phyloP scores from a whole-genome alignment of 805 yeast genomes.

The Kuraishia ogatae region DNA sequence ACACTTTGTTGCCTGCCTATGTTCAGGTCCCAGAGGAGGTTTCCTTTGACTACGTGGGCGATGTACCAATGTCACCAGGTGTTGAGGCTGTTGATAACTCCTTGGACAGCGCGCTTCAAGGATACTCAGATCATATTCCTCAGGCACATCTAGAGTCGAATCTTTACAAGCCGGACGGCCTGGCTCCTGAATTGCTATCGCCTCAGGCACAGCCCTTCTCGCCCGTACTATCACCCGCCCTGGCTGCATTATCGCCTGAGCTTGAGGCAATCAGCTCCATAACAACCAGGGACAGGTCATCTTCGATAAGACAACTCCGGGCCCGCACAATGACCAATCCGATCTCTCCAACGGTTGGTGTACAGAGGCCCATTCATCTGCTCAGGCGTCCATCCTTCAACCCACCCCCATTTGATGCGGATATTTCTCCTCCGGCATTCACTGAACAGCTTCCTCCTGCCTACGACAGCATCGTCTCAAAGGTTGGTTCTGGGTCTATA shows the following conservation, averaged over 20 bases:
- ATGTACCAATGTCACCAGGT: conserved; percentile 40
- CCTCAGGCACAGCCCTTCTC: conserved; percentile 62
- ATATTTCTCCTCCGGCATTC: conserved; percentile 27
- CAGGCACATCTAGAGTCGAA: conserved; percentile 29
- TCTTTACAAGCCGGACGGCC: conserved; percentile 43
- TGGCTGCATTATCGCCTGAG: conserved; percentile 20
- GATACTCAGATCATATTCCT: conserved; percentile 5
- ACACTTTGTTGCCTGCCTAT: conserved; percentile 70
- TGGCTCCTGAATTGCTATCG: conserved; percentile 39
- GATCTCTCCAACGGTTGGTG: conserved; percentile 24
- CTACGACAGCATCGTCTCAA: conserved; percentile 5
- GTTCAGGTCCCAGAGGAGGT: conserved; percentile 18
- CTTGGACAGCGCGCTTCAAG: conserved; percentile 18
- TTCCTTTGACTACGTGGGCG: conserved; percentile 8
- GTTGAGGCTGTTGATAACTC: conserved; percentile 36
- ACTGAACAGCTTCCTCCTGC: conserved; percentile 12
- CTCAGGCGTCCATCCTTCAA: conserved; percentile 45
- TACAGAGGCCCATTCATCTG: conserved; percentile 45
- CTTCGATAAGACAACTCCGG: not conserved
- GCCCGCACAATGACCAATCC: conserved; percentile 1
- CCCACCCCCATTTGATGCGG: conserved; percentile 56
- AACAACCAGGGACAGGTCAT: conserved; percentile 7
- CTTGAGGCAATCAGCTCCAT: conserved; percentile 1
- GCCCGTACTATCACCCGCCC: conserved; percentile 26
- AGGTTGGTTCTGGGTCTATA: conserved; percentile 7